These are phyloP conservation scores for Suhomyces kunorum DNA, from an alignment of 1,139 yeast species.

Conservation along the genomic window DNA sequence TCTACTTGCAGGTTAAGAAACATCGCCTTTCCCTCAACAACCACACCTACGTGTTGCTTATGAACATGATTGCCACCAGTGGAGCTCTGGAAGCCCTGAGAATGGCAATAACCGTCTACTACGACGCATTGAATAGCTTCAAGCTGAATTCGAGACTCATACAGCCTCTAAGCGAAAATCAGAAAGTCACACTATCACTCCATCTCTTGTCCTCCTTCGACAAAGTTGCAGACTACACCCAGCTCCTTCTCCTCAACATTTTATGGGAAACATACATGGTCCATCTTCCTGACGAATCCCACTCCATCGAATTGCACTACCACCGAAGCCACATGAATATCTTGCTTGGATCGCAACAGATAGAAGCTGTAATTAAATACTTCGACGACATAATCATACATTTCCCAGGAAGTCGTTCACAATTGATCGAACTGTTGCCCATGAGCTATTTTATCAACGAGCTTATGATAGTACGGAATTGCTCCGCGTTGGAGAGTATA, in stretches of 20 bases:
- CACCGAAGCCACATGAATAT: slow-evolving; percentile 27
- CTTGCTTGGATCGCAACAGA: slow-evolving; percentile 29
- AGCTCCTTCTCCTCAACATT: slow-evolving; percentile 21
- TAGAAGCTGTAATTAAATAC: slow-evolving; percentile 25
- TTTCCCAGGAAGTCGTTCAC: neutral
- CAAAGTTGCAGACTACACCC: slow-evolving; percentile 20
- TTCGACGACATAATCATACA: slow-evolving; percentile 13
- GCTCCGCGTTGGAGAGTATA: slow-evolving; percentile 18
- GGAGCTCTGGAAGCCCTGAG: slow-evolving; percentile 11
- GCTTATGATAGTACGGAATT: slow-evolving; percentile 21
- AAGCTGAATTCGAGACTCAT: slow-evolving; percentile 15
- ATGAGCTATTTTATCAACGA: slow-evolving; percentile 8
- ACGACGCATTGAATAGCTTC: slow-evolving; percentile 18
- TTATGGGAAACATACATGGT: slow-evolving; percentile 23
- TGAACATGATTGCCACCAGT: slow-evolving; percentile 5
- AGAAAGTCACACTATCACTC: slow-evolving; percentile 13
- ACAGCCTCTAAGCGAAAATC: slow-evolving; percentile 11
- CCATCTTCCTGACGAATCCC: slow-evolving; percentile 3
- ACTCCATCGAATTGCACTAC: slow-evolving; percentile 19
- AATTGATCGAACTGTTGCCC: slow-evolving; percentile 7
- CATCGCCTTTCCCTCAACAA: slow-evolving; percentile 3
- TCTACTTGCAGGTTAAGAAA: slow-evolving; percentile 7
- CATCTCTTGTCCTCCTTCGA: slow-evolving; percentile 16
- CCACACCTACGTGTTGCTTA: slow-evolving; percentile 5
- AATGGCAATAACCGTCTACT: slow-evolving; percentile 16